Conservation (phyloP, 163 green algal species). For the Prototheca wickerhamii region DNA sequence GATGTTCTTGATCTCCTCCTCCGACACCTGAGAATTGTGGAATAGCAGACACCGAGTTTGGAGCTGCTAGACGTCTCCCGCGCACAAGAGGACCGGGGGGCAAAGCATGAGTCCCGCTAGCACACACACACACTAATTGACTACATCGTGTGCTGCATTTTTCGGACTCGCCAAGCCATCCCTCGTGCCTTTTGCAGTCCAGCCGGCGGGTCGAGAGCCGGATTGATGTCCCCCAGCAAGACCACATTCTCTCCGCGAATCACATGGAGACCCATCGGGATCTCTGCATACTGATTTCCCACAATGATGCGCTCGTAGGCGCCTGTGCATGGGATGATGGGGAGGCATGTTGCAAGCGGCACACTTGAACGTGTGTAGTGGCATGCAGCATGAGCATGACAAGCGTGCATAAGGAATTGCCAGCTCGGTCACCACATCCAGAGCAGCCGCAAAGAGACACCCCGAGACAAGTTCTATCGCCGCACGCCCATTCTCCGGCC, state of each 20-base stretch:
- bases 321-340: constrained; percentile 6
- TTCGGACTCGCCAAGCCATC: not conserved
- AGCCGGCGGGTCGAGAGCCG: constrained; percentile 30
- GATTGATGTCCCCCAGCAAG: constrained; percentile 74
- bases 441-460: not conserved
- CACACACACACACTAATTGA: no score
- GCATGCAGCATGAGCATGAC: no score
- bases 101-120: not conserved
- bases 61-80: not conserved
- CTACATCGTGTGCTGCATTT: not conserved
- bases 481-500: not conserved
- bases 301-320: constrained; percentile 88
- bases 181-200: constrained; percentile 17
- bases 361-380: no score
- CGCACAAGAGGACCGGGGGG: no score
- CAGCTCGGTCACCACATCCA: no score
- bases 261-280: constrained; percentile 84
- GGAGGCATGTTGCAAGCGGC: no score
- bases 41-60: not conserved
- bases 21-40: constrained; percentile 21
- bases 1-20: constrained; percentile 62
- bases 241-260: constrained; percentile 95
- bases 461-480: not conserved
- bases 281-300: constrained; percentile 72
- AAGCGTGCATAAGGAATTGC: no score